A percentile compares a stretch with the other conserved stretches of the same genome.
Conservation (phyloP, 2,329 filamentous ascomycete genomes). For the Pseudocercospora crystallina region DNA sequence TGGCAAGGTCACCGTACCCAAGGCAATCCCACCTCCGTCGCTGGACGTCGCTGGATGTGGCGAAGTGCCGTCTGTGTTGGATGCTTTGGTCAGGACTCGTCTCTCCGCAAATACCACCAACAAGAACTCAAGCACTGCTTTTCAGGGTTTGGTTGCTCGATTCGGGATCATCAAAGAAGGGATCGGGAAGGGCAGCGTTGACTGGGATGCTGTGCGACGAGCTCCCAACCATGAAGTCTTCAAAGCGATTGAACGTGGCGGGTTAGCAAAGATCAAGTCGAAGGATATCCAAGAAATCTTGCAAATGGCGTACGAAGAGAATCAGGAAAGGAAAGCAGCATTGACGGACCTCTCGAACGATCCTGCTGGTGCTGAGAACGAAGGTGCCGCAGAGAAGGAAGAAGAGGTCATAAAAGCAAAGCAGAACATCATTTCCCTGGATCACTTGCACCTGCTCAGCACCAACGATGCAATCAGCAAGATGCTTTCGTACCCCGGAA, state of each 20-base stretch:
- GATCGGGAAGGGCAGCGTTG: conserved; percentile 67
- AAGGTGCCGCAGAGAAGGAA: conserved; percentile 53
- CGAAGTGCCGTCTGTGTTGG: conserved; percentile 64
- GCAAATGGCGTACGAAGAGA: conserved; percentile 69
- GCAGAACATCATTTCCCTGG: conserved; percentile 62
- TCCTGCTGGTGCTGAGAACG: conserved; percentile 44
- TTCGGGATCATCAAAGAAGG: conserved; percentile 65
- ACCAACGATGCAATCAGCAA: conserved; percentile 59
- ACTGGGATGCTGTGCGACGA: conserved; percentile 70
- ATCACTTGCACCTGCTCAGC: conserved; percentile 58
- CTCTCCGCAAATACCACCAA: conserved; percentile 62
- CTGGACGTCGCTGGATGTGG: conserved; percentile 69
- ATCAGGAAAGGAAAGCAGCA: conserved; percentile 56
- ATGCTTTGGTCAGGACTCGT: conserved; percentile 62
- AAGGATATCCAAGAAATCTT: conserved; percentile 72
- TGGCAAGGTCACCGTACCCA: conserved; percentile 63
- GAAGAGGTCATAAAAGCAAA: conserved; percentile 59
- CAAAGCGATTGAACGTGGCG: conserved; percentile 68
- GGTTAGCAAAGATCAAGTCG: conserved; percentile 69
- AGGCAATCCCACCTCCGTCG: conserved; percentile 68
- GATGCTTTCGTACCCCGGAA: conserved; percentile 60
- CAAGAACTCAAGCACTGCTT: conserved; percentile 63
- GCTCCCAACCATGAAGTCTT: conserved; percentile 62
- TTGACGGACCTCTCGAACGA: conserved; percentile 41
- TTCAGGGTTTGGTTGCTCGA: conserved; percentile 62